Evolutionary conservation across 129 eudicot genomes (phyloP).

Genomic region (Ambrosia trifida): DNA sequence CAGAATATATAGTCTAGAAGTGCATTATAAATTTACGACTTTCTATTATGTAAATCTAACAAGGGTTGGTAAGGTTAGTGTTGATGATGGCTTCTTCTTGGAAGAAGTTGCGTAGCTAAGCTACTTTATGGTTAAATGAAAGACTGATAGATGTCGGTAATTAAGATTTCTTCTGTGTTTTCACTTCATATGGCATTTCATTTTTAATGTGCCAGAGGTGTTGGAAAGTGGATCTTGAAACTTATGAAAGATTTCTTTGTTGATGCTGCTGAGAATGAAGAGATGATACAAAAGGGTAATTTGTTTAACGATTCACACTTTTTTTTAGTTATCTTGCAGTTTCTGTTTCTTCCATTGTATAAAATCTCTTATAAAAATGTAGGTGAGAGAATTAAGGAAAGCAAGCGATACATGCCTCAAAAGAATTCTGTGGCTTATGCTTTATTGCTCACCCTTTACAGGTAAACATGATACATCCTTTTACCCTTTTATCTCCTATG

Average conservation of each 20-base stretch:
- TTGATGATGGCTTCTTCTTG: constrained; percentile 9
- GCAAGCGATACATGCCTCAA: constrained; percentile 75
- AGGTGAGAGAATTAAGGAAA: constrained; percentile 54
- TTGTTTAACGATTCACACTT: neutral
- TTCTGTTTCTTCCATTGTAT: neutral
- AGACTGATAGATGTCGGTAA: neutral
- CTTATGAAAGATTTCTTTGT: constrained; percentile 73
- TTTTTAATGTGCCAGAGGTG: constrained; percentile 53
- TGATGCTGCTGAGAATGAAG: constrained; percentile 54
- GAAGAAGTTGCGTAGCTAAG: constrained; percentile 2
- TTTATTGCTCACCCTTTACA: constrained; percentile 74
- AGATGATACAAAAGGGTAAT: constrained; percentile 50
- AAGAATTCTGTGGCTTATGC: constrained; percentile 93
- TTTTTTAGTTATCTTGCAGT: constrained; percentile 22
- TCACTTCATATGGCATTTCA: neutral
- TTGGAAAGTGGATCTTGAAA: constrained; percentile 87
- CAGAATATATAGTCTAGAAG: neutral
- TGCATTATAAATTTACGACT: neutral
- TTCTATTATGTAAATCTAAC: neutral
- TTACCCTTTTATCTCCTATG: neutral
- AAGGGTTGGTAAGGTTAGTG: constrained; percentile 6
- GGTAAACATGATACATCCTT: constrained; percentile 35
- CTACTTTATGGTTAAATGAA: neutral
- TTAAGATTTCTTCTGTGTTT: neutral
- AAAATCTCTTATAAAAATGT: neutral